Evolutionary conservation across 2,329 filamentous ascomycete genomes (phyloP).

Genomic region (Clonostachys sp.): DNA sequence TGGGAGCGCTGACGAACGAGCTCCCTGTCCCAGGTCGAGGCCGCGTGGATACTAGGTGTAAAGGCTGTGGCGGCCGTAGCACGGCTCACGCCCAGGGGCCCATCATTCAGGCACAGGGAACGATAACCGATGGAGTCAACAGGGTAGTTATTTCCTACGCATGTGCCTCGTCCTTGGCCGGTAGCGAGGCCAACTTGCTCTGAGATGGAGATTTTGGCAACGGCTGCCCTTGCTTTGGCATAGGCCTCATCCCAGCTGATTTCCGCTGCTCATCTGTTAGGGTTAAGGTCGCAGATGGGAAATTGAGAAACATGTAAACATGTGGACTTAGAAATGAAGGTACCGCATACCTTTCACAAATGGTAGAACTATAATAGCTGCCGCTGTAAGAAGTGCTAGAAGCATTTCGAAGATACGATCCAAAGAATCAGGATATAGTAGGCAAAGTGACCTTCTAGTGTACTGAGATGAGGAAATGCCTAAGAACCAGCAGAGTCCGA

Average conservation of each 20-base stretch:
- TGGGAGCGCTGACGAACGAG: conserved; percentile 68
- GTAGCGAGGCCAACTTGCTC: conserved; percentile 80
- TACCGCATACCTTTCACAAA: background rate
- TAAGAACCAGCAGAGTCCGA: too few relatives aligned
- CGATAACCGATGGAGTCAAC: conserved; percentile 60
- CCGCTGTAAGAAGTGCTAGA: background rate
- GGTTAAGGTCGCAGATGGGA: background rate
- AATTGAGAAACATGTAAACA: too few relatives aligned
- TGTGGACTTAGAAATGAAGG: background rate
- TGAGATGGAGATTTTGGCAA: conserved; percentile 63
- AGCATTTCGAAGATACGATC: background rate
- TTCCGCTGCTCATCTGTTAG: background rate
- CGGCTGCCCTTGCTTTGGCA: conserved; percentile 60
- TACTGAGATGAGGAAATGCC: too few relatives aligned
- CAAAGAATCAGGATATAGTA: too few relatives aligned
- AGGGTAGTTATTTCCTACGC: conserved; percentile 58
- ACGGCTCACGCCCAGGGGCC: conserved; percentile 73
- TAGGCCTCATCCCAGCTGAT: conserved; percentile 63
- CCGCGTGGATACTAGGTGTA: conserved; percentile 74
- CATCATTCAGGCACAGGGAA: conserved; percentile 73
- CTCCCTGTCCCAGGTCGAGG: conserved; percentile 73
- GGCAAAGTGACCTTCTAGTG: too few relatives aligned
- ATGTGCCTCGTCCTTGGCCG: conserved; percentile 62
- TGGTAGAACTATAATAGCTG: conserved; percentile 1
- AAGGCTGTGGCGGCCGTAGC: conserved; percentile 66